These are phyloP conservation scores for Erysimum cheiri DNA, from an alignment of 441 rosid genomes.

Conservation along the genomic window DNA sequence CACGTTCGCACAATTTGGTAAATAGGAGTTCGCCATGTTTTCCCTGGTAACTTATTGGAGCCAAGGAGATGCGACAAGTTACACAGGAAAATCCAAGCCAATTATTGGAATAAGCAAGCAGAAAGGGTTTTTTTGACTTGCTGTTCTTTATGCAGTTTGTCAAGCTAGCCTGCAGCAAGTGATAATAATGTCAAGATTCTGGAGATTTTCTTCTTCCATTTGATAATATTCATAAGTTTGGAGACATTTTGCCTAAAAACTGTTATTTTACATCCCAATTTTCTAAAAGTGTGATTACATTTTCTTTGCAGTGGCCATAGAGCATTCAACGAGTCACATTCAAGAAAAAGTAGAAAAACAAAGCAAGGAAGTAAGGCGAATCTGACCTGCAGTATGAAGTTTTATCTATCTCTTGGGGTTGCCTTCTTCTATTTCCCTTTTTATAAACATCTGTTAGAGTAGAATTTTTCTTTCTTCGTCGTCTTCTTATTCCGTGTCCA, in stretches of 20 bases:
- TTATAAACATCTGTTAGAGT: not conserved
- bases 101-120: slow-evolving; percentile 23
- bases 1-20: slow-evolving; percentile 18
- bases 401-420: slow-evolving; percentile 1
- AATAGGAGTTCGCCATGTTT: slow-evolving; percentile 36
- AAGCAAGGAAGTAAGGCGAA: slow-evolving; percentile 17
- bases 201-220: slow-evolving; percentile 4
- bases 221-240: slow-evolving; percentile 16
- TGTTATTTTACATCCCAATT: slow-evolving; percentile 8
- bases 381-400: slow-evolving; percentile 35
- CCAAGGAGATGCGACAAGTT: slow-evolving; percentile 25
- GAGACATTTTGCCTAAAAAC: slow-evolving; percentile 15
- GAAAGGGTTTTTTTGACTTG: slow-evolving; percentile 10
- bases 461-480: slow-evolving; percentile 10
- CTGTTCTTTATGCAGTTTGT: slow-evolving; percentile 1
- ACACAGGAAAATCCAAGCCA: slow-evolving; percentile 3
- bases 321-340: slow-evolving; percentile 36
- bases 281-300: slow-evolving; percentile 16
- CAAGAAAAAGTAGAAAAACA: slow-evolving; percentile 26
- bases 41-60: slow-evolving; percentile 8
- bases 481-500: slow-evolving; percentile 11
- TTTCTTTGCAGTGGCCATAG: slow-evolving; percentile 19
- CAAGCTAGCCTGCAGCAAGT: slow-evolving; percentile 33
- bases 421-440: slow-evolving; percentile 22
- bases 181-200: slow-evolving; percentile 24